Evolutionary conservation across 176 grass and related monocot genomes (phyloP).

Genomic region (Stipa capillata): DNA sequence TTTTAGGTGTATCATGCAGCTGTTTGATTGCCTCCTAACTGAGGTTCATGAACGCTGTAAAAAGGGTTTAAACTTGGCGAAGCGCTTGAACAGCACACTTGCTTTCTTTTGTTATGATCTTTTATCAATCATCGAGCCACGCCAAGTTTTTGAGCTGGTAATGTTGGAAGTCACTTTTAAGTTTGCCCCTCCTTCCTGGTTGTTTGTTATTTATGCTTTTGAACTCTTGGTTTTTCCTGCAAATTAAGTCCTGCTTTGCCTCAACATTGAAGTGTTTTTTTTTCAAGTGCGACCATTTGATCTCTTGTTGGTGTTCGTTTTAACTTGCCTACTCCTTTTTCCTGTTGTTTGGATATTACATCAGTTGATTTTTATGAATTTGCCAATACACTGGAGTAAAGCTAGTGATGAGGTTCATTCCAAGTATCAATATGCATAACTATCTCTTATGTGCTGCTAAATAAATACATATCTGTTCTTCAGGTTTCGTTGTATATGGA

Average conservation of each 20-base stretch:
- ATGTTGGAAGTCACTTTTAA: conserved; percentile 7
- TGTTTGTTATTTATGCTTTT: conserved; percentile 8
- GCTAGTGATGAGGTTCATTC: neutral
- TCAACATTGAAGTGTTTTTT: neutral
- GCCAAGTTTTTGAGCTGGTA: conserved; percentile 98
- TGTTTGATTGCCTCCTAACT: conserved; percentile 96
- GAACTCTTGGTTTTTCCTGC: neutral
- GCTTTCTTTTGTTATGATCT: conserved; percentile 94
- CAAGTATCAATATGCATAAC: neutral
- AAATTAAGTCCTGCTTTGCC: conserved; percentile 20
- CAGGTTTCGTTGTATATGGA: conserved; percentile 99
- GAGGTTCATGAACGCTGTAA: conserved; percentile 99
- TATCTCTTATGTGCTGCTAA: conserved; percentile 6
- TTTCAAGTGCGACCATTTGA: neutral
- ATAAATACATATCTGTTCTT: conserved; percentile 6
- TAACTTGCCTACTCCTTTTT: neutral
- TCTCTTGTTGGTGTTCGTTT: neutral
- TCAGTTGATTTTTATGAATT: neutral
- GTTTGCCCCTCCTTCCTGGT: neutral
- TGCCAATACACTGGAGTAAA: neutral
- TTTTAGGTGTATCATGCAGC: conserved; percentile 90
- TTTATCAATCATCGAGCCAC: conserved; percentile 80
- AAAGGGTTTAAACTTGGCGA: conserved; percentile 84
- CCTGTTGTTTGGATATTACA: neutral
- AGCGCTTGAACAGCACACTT: conserved; percentile 81